phyloP scores from a whole-genome alignment of 2,329 filamentous ascomycete species.

The Aspergillus oerlinghausenensis region DNA sequence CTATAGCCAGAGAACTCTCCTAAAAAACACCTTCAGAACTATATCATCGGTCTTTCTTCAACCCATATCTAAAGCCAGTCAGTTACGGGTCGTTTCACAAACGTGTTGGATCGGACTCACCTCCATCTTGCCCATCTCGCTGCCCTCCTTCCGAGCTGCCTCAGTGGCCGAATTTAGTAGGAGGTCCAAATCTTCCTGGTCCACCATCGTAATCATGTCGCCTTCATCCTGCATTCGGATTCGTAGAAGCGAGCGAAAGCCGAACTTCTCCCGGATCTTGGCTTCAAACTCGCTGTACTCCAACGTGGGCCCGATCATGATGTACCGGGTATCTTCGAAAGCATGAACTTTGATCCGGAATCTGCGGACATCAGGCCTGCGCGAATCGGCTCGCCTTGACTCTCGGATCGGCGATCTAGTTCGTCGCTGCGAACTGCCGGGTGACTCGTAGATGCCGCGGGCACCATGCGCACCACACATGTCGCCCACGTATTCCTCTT shows the following conservation, averaged over 20 bases:
- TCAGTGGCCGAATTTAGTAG: slow-evolving; percentile 66
- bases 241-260: slow-evolving; percentile 55
- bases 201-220: slow-evolving; percentile 95
- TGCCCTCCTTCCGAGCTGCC: slow-evolving; percentile 65
- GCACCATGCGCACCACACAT: slow-evolving; percentile 66
- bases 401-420: slow-evolving; percentile 27
- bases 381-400: slow-evolving; percentile 27
- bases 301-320: slow-evolving; percentile 72
- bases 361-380: slow-evolving; percentile 63
- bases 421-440: slow-evolving; percentile 47
- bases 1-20: slow-evolving; percentile 15
- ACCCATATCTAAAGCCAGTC: slow-evolving; percentile 40
- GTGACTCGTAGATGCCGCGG: slow-evolving; percentile 71
- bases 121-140: slow-evolving; percentile 91
- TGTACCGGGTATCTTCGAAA: slow-evolving; percentile 80
- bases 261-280: slow-evolving; percentile 82
- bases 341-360: slow-evolving; percentile 89
- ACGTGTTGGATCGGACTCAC: slow-evolving; percentile 51
- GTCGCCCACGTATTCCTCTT: slow-evolving; percentile 67
- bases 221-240: slow-evolving; percentile 91
- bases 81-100: slow-evolving; percentile 1
- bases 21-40: slow-evolving; percentile 6
- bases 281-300: slow-evolving; percentile 74
- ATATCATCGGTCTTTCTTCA: slow-evolving; percentile 28
- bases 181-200: slow-evolving; percentile 94